Conservation (phyloP, 2,329 filamentous ascomycete genomes). For the Pyrenophora tritici-repentis region DNA sequence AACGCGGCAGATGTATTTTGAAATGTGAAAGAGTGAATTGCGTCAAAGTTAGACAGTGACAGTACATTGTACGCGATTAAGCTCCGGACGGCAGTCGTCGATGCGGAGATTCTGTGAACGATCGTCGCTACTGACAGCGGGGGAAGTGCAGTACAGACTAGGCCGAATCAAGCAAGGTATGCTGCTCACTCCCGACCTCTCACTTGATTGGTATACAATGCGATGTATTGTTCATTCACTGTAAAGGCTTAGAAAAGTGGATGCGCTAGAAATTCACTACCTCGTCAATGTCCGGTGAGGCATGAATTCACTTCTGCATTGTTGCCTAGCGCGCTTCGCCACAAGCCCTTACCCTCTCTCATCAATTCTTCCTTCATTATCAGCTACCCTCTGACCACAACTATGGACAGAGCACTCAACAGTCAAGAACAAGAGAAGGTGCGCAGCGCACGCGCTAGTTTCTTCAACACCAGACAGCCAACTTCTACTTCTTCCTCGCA, state of each 20-base stretch:
- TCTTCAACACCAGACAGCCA: constrained; percentile 10
- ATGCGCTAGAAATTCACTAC: background rate
- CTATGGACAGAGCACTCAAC: constrained; percentile 12
- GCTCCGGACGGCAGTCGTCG: background rate
- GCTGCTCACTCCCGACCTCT: background rate
- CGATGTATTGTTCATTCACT: background rate
- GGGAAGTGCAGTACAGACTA: background rate
- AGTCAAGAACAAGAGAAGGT: constrained; percentile 6
- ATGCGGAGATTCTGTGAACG: constrained; percentile 1
- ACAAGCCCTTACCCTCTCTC: background rate
- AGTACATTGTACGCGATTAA: background rate
- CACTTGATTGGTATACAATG: constrained; percentile 6
- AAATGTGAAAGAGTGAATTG: background rate
- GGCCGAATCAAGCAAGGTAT: background rate
- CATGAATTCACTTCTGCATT: constrained; percentile 17
- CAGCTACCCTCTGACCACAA: background rate
- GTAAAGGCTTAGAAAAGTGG: constrained; percentile 4
- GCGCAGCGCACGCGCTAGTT: constrained; percentile 4
- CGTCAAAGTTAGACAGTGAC: background rate
- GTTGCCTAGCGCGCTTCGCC: constrained; percentile 6
- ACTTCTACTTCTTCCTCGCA: constrained; percentile 3
- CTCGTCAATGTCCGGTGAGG: background rate
- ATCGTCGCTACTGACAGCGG: constrained; percentile 11
- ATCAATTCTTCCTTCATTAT: no score
- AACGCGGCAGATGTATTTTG: background rate